phyloP scores from a whole-genome alignment of 2,329 filamentous ascomycete genomes.

The Didymella segeticola region DNA sequence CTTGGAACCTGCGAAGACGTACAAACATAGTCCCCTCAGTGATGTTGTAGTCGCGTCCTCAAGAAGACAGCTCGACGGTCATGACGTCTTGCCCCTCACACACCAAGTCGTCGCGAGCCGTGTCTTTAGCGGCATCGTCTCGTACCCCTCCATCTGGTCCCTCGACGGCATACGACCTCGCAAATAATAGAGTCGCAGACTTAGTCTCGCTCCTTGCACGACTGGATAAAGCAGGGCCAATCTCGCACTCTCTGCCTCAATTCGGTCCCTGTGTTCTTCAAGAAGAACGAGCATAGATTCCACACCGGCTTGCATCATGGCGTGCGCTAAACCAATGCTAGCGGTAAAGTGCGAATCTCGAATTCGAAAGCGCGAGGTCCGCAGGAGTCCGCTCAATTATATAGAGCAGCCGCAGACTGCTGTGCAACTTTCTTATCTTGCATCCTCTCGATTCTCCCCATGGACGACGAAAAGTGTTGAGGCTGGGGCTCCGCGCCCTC shows the following conservation, averaged over 20 bases:
- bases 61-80: neutral
- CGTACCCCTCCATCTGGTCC: neutral
- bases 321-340: constrained; percentile 6
- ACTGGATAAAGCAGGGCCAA: neutral
- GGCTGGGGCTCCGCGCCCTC: constrained; percentile 16
- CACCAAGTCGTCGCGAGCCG: neutral
- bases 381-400: neutral
- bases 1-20: no score
- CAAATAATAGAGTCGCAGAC: neutral
- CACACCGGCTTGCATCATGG: constrained; percentile 4
- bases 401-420: neutral
- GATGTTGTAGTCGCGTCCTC: neutral
- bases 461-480: constrained; percentile 14
- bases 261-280: neutral
- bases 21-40: neutral
- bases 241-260: neutral
- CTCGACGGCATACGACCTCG: neutral
- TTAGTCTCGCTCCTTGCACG: no score
- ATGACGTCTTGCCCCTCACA: neutral
- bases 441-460: neutral
- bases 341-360: constrained; percentile 3
- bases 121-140: neutral
- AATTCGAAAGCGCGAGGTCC: neutral
- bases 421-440: neutral
- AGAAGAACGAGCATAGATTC: neutral